Conservation (phyloP, 345 rosid species). For the Salix dunnii region DNA sequence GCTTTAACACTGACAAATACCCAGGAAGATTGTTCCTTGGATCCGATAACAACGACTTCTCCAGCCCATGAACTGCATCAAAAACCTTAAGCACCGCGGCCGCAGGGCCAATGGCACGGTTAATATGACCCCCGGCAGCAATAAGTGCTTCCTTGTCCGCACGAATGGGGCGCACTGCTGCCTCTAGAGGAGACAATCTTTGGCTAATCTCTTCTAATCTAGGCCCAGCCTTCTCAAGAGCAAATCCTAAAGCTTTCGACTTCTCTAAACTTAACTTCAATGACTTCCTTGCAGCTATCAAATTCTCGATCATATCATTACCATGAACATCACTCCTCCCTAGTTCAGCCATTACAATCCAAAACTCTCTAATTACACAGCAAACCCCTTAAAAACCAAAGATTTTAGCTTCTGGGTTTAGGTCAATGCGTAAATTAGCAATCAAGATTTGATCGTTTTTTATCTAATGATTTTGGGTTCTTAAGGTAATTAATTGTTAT, state of each 20-base stretch:
- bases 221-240: slow-evolving; percentile 64
- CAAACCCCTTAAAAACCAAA: neutral
- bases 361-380: slow-evolving; percentile 17
- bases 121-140: slow-evolving; percentile 87
- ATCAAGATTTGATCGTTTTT: slow-evolving; percentile 4
- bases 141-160: slow-evolving; percentile 84
- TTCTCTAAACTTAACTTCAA: slow-evolving; percentile 75
- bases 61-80: slow-evolving; percentile 95
- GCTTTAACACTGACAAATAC: slow-evolving; percentile 77
- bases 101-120: slow-evolving; percentile 98
- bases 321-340: slow-evolving; percentile 11
- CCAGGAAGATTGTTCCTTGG: slow-evolving; percentile 77
- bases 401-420: slow-evolving; percentile 7
- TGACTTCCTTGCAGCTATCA: slow-evolving; percentile 64
- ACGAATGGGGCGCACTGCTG: slow-evolving; percentile 86
- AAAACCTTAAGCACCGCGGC: slow-evolving; percentile 98
- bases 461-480: slow-evolving; percentile 2
- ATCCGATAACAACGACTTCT: slow-evolving; percentile 80
- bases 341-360: slow-evolving; percentile 46
- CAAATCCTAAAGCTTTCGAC: slow-evolving; percentile 57
- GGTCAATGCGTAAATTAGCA: neutral
- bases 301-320: slow-evolving; percentile 33
- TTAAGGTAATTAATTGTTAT: slow-evolving; percentile 4
- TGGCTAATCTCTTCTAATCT: slow-evolving; percentile 75
- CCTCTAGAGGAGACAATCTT: slow-evolving; percentile 68